A percentile compares a stretch with the other conserved stretches of the same genome.
These are phyloP conservation scores for Puccinia horiana DNA, from an alignment of 1,284 basidiomycete species.

Conservation along the genomic window DNA sequence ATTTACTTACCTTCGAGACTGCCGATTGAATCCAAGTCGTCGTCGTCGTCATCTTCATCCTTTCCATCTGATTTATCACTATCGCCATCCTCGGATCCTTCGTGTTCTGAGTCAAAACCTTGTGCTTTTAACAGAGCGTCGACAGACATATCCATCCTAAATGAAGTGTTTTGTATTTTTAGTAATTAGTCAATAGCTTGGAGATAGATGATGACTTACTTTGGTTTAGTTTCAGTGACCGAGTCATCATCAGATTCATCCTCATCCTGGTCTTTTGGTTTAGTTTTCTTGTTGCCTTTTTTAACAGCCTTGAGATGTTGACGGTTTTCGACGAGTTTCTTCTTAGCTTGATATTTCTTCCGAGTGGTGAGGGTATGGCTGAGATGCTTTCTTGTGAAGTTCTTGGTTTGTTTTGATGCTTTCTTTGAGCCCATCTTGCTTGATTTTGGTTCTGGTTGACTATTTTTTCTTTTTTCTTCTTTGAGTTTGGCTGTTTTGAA, in stretches of 20 bases:
- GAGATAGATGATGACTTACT: no score
- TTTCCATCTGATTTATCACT: slow-evolving; percentile 1
- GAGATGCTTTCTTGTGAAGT: slow-evolving; percentile 43
- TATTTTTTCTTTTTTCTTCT: neutral
- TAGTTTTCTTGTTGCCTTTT: neutral
- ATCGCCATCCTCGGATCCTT: neutral
- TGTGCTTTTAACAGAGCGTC: slow-evolving; percentile 41
- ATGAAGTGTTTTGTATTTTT: neutral
- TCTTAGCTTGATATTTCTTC: slow-evolving; percentile 47
- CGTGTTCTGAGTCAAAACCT: slow-evolving; percentile 4
- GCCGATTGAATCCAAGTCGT: slow-evolving; percentile 37
- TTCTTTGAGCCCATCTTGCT: slow-evolving; percentile 40
- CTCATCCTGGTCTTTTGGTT: neutral
- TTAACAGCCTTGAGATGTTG: slow-evolving; percentile 34
- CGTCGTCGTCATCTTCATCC: slow-evolving; percentile 39
- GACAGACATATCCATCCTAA: slow-evolving; percentile 45
- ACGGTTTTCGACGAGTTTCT: slow-evolving; percentile 27
- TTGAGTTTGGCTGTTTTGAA: neutral
- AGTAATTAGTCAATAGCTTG: no score
- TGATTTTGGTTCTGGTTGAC: neutral
- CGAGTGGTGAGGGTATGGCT: slow-evolving; percentile 27
- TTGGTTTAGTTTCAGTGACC: slow-evolving; percentile 28
- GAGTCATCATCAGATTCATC: slow-evolving; percentile 25
- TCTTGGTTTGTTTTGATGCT: slow-evolving; percentile 40
- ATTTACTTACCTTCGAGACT: slow-evolving; percentile 28